Base-by-base conservation (phyloP, 2,329 filamentous ascomycete species). In the Fusarium veterinarium region DNA sequence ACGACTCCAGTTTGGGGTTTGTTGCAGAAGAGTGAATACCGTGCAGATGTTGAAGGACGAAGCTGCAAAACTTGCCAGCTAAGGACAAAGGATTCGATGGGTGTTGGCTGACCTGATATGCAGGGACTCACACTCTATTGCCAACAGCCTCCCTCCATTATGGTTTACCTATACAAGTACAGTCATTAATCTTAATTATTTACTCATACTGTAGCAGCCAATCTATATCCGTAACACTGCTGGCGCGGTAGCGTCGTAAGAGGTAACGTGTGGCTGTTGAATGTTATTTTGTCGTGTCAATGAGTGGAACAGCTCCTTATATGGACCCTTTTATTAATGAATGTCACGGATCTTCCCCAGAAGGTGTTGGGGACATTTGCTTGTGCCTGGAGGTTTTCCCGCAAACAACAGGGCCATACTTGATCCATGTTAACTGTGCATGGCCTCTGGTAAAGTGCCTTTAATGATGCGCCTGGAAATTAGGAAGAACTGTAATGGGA, bases 361-460 rank as follows among this genome's bases (percentile, higher is more conserved):
- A 68, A 57, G 33, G 38, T 59, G n/a, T 37, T 59, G 49, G 55
- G 37, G 31, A 25, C 44, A 38, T 66, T 51, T 64, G 42, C 58
- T 68, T 56, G 33, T 31, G 56, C 59, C 48, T 31, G 49, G 40
- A 56, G 42, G 48, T 31, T 72, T 42, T 64, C 57, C 67, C 62
- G 44, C 40, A 56, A 60, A 62, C 46, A 64, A 64, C 41, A 64
- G 57, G 71, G 49, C 59, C 74, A 44, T 46, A 44, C 23, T 53
- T 75, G 75, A 73, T 76, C 75, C 71, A 76, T 75, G 75, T 75
- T 67, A 67, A 60, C 51, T 44, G 23, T 73, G 72, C 74, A 76
- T 77, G 75, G 74, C 58, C 64, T 73, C 51, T 73, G 61, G 61
- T 71, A 58, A 68, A 53, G 64, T 66, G 49, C 51, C 48, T 67